Percentiles rank a stretch among this genome's conserved stretches.
These are phyloP conservation scores for Pilatotrama ljubarskyi DNA, from an alignment of 768 basidiomycete species.

Conservation along the genomic window DNA sequence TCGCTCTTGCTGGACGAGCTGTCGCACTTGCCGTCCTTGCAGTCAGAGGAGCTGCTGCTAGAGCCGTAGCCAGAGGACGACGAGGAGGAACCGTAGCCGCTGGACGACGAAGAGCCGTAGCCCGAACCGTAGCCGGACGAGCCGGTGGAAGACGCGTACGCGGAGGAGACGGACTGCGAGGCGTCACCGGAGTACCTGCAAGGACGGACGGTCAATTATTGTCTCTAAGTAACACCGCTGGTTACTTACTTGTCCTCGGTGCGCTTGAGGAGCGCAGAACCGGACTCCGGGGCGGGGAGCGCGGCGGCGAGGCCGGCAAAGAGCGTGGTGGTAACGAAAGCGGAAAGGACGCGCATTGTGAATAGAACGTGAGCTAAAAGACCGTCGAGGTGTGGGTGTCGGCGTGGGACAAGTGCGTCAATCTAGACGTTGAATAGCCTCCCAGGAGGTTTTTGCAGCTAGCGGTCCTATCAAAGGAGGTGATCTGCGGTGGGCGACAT, in stretches of 20 bases:
- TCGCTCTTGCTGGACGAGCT: constrained; percentile 16
- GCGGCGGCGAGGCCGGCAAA: constrained; percentile 54
- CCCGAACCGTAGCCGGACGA: neutral
- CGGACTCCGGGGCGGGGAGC: constrained; percentile 38
- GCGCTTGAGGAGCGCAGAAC: constrained; percentile 28
- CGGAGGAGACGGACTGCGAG: neutral
- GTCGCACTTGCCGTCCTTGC: neutral
- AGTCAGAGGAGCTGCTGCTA: constrained; percentile 12
- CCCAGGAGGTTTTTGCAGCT: constrained; percentile 59
- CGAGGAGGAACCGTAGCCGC: neutral
- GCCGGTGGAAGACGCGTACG: neutral
- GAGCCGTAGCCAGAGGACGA: constrained; percentile 23
- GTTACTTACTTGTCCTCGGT: constrained; percentile 11
- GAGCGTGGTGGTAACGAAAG: constrained; percentile 55
- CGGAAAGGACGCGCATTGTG: constrained; percentile 63
- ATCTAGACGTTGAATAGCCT: constrained; percentile 43
- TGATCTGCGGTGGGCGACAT: constrained; percentile 42
- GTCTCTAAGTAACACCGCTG: constrained; percentile 26
- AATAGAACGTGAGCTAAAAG: constrained; percentile 25
- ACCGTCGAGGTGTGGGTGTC: constrained; percentile 50
- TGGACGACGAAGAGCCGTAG: neutral
- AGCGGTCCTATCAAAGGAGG: constrained; percentile 72
- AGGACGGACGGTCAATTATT: neutral
- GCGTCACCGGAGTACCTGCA: neutral
- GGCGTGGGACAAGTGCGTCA: constrained; percentile 36